Evolutionary conservation across 2,329 filamentous ascomycete genomes (phyloP), one percentile per base, ranked within the genome.

Genomic region (Trichoderma citrinoviride): DNA sequence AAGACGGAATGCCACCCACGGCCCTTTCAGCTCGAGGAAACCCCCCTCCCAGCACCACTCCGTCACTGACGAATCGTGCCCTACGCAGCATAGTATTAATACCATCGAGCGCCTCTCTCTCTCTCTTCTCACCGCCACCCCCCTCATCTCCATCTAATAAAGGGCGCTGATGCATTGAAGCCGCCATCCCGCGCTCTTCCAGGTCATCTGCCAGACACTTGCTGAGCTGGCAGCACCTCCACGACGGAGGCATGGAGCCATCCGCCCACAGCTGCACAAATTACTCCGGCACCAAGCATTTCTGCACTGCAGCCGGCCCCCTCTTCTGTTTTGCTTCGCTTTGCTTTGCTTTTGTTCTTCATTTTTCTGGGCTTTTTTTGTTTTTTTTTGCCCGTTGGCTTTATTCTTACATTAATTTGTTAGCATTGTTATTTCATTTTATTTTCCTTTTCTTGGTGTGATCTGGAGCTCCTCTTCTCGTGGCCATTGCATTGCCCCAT

Each of bases 151-250:
- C 33, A 37, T 37, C 33, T 33, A 37, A 37, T 37, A 10, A 37
- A 37, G 41, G 61, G 61, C 61, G 52, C 52, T 64, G 61, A 56
- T 64, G 61, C 61, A 64, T 37, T 37, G 33, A 37, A 37, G 44
- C 61, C 61, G 61, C 61, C 46, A 57, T 57, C 53, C 53, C 61
- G 53, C 61, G 37, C 50, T 66, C 41, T 37, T 37, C 47, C 27
- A 64, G 75, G 75, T 77, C 75, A 77, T 77, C 75, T 77, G 75
- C 73, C 68, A 67, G 66, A 55, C 65, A 67, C 70, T 68, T 75
- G 75, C 73, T 77, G 75, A 77, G 75, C 65, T 77, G 75, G 74
- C 74, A 74, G 67, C 33, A 61, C 68, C 68, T 70, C 67, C 66
- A 66, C 61, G 63, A 56, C 61, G 66, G n/a, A 61, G 33, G 47